Evolutionary conservation across 2,329 filamentous ascomycete genomes (phyloP).

Genomic region (Fusarium papillatum): DNA sequence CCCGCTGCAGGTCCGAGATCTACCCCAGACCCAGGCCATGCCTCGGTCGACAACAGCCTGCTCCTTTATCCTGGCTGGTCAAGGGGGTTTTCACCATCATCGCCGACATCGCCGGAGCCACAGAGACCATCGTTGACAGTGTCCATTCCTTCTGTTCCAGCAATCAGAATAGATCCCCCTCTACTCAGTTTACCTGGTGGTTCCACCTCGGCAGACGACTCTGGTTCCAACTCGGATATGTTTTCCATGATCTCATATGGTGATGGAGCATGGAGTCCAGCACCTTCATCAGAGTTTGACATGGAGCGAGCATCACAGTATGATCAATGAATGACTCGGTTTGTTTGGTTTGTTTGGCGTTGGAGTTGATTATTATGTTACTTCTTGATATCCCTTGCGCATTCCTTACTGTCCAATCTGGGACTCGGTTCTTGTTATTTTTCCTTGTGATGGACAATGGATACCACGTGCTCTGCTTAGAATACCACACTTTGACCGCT

Average conservation of each 20-base stretch:
- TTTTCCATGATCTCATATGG: conserved; percentile 25
- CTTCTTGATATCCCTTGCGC: background rate
- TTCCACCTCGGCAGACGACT: conserved; percentile 33
- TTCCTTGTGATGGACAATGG: conserved; percentile 32
- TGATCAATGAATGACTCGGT: background rate
- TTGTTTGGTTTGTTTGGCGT: background rate
- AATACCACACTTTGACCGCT: conserved; percentile 6
- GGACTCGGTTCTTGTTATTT: conserved; percentile 20
- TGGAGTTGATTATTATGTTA: conserved; percentile 12
- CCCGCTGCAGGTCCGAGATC: conserved; percentile 11
- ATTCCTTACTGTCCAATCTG: background rate
- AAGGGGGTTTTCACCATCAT: conserved; percentile 6
- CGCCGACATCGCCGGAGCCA: conserved; percentile 10
- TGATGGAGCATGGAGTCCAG: conserved; percentile 24
- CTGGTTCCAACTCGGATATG: conserved; percentile 30
- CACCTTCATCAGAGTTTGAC: conserved; percentile 28
- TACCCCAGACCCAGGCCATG: conserved; percentile 28
- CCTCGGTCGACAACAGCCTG: background rate
- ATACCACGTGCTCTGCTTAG: conserved; percentile 28
- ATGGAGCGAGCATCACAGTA: background rate
- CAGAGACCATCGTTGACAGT: background rate
- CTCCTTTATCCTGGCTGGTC: background rate
- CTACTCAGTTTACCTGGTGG: conserved; percentile 9
- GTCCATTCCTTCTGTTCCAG: conserved; percentile 20
- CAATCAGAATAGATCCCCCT: conserved; percentile 22